Conservation (phyloP, 2,329 filamentous ascomycete genomes). For the Polychaeton citri region DNA sequence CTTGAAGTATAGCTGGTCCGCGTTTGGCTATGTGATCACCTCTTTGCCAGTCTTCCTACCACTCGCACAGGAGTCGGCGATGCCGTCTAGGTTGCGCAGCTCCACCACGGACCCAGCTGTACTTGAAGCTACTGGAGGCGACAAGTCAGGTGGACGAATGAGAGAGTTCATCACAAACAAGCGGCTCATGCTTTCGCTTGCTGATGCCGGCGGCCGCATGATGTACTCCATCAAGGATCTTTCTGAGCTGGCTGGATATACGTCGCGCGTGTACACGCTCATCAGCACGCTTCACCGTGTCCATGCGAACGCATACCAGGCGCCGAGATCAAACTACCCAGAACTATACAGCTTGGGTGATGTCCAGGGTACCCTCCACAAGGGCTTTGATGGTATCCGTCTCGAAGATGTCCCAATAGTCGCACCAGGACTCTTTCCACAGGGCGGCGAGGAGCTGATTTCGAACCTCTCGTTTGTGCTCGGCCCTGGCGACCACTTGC, state of each 20-base stretch:
- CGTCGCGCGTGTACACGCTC: constrained; percentile 86
- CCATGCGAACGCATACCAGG: constrained; percentile 77
- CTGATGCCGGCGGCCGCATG: constrained; percentile 92
- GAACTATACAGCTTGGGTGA: constrained; percentile 85
- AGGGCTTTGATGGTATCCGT: constrained; percentile 86
- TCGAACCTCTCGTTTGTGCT: constrained; percentile 83
- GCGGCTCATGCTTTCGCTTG: constrained; percentile 89
- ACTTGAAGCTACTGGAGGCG: constrained; percentile 2
- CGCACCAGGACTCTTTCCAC: constrained; percentile 75
- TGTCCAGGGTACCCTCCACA: constrained; percentile 84
- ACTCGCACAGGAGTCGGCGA: constrained; percentile 34
- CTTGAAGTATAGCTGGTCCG: constrained; percentile 96
- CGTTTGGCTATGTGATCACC: constrained; percentile 87
- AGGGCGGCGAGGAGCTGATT: constrained; percentile 81
- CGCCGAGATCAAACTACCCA: constrained; percentile 49
- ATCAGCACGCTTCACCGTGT: constrained; percentile 91
- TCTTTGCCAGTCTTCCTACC: constrained; percentile 90
- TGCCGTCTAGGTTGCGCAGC: constrained; percentile 25
- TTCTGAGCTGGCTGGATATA: constrained; percentile 89
- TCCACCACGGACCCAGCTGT: neutral
- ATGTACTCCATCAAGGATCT: constrained; percentile 99
- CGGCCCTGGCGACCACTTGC: constrained; percentile 76
- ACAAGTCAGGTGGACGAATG: constrained; percentile 56
- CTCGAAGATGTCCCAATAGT: constrained; percentile 89
- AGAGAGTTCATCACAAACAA: constrained; percentile 99